Conservation (phyloP, 2,329 filamentous ascomycete species). For the Sarocladium brachiariae region DNA sequence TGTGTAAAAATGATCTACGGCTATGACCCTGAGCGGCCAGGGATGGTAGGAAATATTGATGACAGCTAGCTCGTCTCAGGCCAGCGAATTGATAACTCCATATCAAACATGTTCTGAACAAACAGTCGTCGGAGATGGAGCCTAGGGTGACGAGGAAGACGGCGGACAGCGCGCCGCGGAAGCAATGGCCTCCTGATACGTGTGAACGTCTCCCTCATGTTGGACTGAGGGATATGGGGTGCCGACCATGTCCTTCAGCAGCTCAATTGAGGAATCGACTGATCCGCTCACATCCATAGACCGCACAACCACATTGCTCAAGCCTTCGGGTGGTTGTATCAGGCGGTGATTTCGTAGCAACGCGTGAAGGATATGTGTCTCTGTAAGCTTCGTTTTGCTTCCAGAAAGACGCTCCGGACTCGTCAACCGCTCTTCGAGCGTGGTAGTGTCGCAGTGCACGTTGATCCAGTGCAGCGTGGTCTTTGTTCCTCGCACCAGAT, state of each 20-base stretch:
- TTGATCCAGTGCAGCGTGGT: constrained; percentile 14
- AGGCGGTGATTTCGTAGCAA: neutral
- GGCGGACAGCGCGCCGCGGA: too few species aligned
- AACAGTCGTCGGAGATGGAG: too few species aligned
- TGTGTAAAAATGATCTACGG: neutral
- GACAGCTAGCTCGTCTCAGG: too few species aligned
- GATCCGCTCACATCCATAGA: constrained; percentile 12
- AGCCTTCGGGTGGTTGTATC: neutral
- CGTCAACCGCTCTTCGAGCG: constrained; percentile 9
- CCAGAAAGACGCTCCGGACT: constrained; percentile 9
- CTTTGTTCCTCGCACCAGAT: constrained; percentile 8
- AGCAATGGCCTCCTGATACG: too few species aligned
- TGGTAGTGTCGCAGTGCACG: constrained; percentile 5
- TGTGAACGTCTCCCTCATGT: too few species aligned
- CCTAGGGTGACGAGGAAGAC: too few species aligned
- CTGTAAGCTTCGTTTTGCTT: constrained; percentile 12
- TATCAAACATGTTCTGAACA: too few species aligned
- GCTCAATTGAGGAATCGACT: neutral
- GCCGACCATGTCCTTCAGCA: neutral
- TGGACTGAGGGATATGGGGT: too few species aligned
- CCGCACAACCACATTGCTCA: neutral
- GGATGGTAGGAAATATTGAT: neutral
- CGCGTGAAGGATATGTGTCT: neutral
- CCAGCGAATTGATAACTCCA: too few species aligned
- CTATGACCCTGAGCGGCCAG: neutral